Conservation (phyloP, 495 filamentous ascomycete genomes). For the Saxophila tyrrhenica region DNA sequence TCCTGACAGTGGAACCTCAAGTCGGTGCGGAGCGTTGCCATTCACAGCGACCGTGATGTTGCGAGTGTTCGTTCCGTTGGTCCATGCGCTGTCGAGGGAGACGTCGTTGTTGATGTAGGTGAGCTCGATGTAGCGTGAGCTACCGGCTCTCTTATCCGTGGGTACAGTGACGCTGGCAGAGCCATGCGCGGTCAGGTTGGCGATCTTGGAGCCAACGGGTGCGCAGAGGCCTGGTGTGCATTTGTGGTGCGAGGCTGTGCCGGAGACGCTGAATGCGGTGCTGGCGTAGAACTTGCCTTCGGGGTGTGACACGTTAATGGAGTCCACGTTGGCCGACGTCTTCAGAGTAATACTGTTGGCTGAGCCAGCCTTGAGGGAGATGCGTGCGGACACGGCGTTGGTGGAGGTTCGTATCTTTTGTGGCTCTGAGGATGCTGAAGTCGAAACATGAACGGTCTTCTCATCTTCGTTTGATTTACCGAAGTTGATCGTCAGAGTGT, state of each 20-base stretch:
- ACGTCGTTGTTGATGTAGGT: conserved; percentile 44
- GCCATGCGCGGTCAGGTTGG: conserved; percentile 21
- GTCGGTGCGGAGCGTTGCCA: conserved; percentile 28
- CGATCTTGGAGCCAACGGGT: conserved; percentile 36
- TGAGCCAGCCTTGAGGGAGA: conserved; percentile 26
- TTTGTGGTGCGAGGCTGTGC: conserved; percentile 24
- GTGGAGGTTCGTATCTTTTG: neutral
- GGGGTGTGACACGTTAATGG: conserved; percentile 26
- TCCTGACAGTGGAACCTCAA: conserved; percentile 40
- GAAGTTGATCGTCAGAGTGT: conserved; percentile 27
- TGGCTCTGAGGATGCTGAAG: neutral
- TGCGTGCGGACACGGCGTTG: neutral
- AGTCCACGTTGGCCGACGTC: conserved; percentile 4
- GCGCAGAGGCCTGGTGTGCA: conserved; percentile 29
- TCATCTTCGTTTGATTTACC: neutral
- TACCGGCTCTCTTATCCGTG: conserved; percentile 12
- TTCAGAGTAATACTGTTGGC: conserved; percentile 28
- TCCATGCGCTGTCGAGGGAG: conserved; percentile 35
- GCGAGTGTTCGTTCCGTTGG: conserved; percentile 33
- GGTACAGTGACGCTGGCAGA: conserved; percentile 23
- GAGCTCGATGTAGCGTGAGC: conserved; percentile 33
- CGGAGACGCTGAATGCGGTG: conserved; percentile 29
- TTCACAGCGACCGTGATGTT: conserved; percentile 41
- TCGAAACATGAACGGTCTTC: neutral
- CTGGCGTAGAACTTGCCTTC: conserved; percentile 31